Evolutionary conservation across 345 rosid species (phyloP).

Genomic region (Camelina hispida): DNA sequence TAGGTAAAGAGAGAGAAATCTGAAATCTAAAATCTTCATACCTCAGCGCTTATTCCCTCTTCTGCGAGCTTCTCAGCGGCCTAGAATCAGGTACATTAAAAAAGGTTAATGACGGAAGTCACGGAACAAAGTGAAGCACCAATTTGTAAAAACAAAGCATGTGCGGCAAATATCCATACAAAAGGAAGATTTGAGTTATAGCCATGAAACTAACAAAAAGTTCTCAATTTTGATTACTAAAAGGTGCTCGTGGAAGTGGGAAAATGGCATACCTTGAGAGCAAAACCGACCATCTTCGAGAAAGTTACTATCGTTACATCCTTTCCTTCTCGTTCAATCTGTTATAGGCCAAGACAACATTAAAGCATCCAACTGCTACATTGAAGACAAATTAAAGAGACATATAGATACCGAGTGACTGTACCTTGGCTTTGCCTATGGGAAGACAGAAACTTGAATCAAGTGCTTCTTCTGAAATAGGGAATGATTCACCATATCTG

Average conservation of each 20-base stretch:
- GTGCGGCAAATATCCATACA: background rate
- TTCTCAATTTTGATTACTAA: background rate
- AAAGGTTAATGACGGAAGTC: background rate
- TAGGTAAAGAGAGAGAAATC: background rate
- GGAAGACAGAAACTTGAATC: slow-evolving; percentile 96
- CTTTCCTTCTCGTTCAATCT: slow-evolving; percentile 93
- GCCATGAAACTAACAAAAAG: background rate
- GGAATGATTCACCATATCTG: slow-evolving; percentile 94
- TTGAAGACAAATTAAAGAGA: background rate
- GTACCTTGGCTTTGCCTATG: slow-evolving; percentile 94
- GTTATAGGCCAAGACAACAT: slow-evolving; percentile 32
- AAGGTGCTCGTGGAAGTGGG: background rate
- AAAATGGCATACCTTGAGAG: slow-evolving; percentile 73
- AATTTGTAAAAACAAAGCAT: background rate
- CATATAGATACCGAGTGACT: slow-evolving; percentile 1
- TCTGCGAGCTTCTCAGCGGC: slow-evolving; percentile 86
- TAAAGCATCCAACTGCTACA: slow-evolving; percentile 9
- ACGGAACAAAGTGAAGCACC: background rate
- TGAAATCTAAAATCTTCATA: slow-evolving; percentile 39
- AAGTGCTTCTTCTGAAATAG: slow-evolving; percentile 84
- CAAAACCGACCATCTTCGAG: slow-evolving; percentile 85
- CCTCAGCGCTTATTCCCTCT: slow-evolving; percentile 93
- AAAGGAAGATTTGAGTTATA: background rate
- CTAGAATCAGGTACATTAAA: slow-evolving; percentile 40
- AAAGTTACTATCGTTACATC: slow-evolving; percentile 85